Percentiles rank a stretch among this genome's conserved stretches.
Evolutionary conservation across 2,329 filamentous ascomycete genomes (phyloP).

Genomic region (Fusarium drepaniforme): DNA sequence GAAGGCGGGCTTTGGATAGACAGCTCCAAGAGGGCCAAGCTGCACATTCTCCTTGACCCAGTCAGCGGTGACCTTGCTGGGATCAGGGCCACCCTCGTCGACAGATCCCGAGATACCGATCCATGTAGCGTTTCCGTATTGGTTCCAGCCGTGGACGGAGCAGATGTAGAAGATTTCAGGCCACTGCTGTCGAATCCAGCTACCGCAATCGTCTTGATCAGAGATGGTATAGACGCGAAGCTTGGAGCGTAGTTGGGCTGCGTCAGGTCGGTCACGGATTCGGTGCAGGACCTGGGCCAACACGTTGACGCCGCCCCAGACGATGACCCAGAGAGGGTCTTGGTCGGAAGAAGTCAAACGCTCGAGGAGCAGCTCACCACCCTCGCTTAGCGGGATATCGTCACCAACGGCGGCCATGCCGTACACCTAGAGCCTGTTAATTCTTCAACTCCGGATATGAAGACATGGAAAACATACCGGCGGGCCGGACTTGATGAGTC

Average conservation of each 20-base stretch:
- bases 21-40: conserved; percentile 55
- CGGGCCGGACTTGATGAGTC: conserved; percentile 51
- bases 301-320: conserved; percentile 66
- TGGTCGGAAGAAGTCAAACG: conserved; percentile 30
- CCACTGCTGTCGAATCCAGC: conserved; percentile 64
- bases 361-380: conserved; percentile 56
- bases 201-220: conserved; percentile 68
- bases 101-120: conserved; percentile 62
- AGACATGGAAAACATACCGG: conserved; percentile 7
- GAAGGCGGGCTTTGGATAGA: conserved; percentile 60
- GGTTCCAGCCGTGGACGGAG: conserved; percentile 67
- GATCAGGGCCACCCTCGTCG: conserved; percentile 53
- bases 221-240: conserved; percentile 67
- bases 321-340: conserved; percentile 63
- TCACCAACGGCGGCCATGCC: conserved; percentile 38
- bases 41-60: conserved; percentile 68
- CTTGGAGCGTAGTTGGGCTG: conserved; percentile 52
- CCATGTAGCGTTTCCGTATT: conserved; percentile 67
- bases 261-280: conserved; percentile 45
- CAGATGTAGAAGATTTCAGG: conserved; percentile 68
- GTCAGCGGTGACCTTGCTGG: conserved; percentile 57
- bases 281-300: conserved; percentile 59
- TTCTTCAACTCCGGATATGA: not conserved
- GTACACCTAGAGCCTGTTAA: conserved; percentile 28
- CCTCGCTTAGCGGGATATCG: conserved; percentile 46